Base-by-base conservation (phyloP, 345 rosid genomes). In the Salix udensis region DNA sequence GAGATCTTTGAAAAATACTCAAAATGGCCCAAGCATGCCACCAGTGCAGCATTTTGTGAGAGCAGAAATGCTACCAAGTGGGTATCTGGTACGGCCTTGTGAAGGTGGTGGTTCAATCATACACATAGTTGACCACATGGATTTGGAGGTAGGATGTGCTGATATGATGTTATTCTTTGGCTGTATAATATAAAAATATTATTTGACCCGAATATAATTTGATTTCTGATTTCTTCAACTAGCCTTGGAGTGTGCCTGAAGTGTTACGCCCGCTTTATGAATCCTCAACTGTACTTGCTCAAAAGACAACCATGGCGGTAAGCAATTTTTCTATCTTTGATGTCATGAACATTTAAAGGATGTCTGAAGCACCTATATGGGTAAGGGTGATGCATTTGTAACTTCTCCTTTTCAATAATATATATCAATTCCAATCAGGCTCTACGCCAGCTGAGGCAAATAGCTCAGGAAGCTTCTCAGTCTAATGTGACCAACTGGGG, bases 211-310 rank as follows among this genome's bases (percentile, higher is more conserved):
- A 19, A 23, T 79, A 48, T 48, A 50, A 55, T 72, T 68, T 52
- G 72, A 48, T 18, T 84, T 13, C 76, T 81, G 81, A 1, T 83
- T 77, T 58, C 53, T 70, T 76, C 67, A 61, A 61, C 78, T 78
- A 96, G 99, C 98, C 99, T n/a, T 90, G 97, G 92, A 90, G 94
- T 34, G 99, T 96, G 79, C 98, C 99, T 60, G 99, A 96, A 86
- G 99, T 96, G 75, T 78, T 96, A 72, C 97, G 99, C 40, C 97
- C 99, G 0, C 88, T 94, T 50, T 96, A 94, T 40, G 99, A 96
- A 84, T 96, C 98, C 74, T 93, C 99, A 73, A 90, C 90, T 52
- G 89, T 90, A 77, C 99, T 96, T 80, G 97, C 99, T 7, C 99
- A 96, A 78, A 96, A 91, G 90, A 92, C 91, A 76, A 96, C 99